These are phyloP conservation scores for Aegilops speltoides DNA, from an alignment of 176 grass and related monocot genomes.

Conservation along the genomic window DNA sequence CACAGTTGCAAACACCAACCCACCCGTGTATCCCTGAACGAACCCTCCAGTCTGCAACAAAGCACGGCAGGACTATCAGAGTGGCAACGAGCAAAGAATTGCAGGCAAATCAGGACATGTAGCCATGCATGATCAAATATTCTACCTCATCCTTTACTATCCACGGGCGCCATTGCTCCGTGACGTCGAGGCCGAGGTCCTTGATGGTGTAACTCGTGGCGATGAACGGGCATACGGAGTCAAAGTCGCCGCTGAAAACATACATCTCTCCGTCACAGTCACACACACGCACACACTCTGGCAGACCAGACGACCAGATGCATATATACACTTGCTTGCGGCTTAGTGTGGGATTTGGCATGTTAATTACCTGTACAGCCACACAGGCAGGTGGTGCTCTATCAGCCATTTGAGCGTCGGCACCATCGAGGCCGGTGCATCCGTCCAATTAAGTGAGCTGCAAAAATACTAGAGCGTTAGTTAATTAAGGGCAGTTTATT, in stretches of 20 bases:
- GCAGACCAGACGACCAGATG: not conserved
- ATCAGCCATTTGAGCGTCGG: conserved; percentile 37
- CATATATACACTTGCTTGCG: not conserved
- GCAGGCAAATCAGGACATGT: not conserved
- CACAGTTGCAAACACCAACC: conserved; percentile 30
- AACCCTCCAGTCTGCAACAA: conserved; percentile 50
- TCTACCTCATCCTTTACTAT: conserved; percentile 22
- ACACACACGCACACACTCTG: not conserved
- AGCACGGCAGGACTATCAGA: not conserved
- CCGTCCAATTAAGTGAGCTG: not conserved
- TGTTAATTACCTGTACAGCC: conserved; percentile 41
- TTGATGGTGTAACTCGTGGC: conserved; percentile 36
- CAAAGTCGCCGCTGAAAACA: conserved; percentile 43
- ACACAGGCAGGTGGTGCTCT: conserved; percentile 20
- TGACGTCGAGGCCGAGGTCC: conserved; percentile 23
- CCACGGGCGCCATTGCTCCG: conserved; percentile 49
- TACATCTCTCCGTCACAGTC: not conserved
- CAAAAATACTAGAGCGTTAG: not conserved
- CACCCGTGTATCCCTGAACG: conserved; percentile 35
- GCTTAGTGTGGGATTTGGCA: not conserved
- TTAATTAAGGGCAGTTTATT: not conserved
- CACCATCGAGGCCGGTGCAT: conserved; percentile 18
- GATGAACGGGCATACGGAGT: conserved; percentile 35
- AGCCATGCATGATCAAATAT: not conserved
- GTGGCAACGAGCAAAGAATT: not conserved